Evolutionary conservation across 192 early-diverging fungal species (phyloP), one percentile per base, ranked within the genome.

Genomic region (Gorgonomyces haynaldii): DNA sequence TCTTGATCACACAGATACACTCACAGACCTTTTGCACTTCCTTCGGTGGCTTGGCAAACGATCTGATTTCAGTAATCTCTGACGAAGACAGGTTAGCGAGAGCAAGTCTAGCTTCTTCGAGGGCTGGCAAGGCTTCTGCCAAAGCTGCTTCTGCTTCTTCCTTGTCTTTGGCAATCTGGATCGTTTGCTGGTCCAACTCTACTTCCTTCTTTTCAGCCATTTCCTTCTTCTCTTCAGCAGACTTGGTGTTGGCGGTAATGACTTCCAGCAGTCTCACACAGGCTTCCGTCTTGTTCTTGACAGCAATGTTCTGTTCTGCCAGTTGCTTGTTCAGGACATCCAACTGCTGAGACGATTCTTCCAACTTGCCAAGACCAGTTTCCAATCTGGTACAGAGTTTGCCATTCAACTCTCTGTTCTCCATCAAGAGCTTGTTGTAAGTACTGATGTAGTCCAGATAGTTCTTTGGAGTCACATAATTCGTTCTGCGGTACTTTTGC

Each of bases 1-100:
- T 67, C 45, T 78, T 78, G 42, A 78, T 68, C 37, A 74, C 70
- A 52, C 74, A 78, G 46, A 78, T 63, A 53, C 74, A 78, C 45
- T 78, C 74, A 45, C 74, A 78, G 15, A 78, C 74, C 45, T 78
- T 78, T 52, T 78, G 74, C 28, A 78, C 74, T 50, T 78, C 74
- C 43, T 74, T 78, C 15, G 74, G 71, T 10, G 74, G 74, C 42
- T 78, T 78, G 17, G 74, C 74, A 50, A 78, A 78, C 0, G 74
- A 74, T 20, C 74, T 29, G 45, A 78, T 74, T 62, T 78, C 74
- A 0, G 74, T 78, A 44, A 78, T 78, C 52, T 78, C 74, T 3
- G 70, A 67, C 2, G 67, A 60, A 20, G 74, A 78, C 21, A 78
- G 54, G 41, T 74, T 71, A 37, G 61, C 64, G 40, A 78, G 51